A percentile compares a stretch with the other conserved stretches of the same genome.
phyloP scores from a whole-genome alignment of 2,329 filamentous ascomycete species.

The Trichoderma harzianum region DNA sequence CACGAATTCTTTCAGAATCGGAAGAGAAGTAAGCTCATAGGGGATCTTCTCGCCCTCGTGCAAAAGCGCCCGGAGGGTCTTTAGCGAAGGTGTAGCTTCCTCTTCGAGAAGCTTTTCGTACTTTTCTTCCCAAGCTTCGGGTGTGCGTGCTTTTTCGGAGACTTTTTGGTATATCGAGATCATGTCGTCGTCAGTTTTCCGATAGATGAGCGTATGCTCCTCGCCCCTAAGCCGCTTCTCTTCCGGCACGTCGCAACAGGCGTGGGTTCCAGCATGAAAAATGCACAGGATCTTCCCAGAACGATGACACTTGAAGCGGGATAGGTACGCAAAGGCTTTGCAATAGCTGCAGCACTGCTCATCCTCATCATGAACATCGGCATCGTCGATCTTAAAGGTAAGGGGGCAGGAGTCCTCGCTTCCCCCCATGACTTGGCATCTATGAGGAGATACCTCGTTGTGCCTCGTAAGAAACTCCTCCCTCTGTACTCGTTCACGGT shows the following conservation, averaged over 20 bases:
- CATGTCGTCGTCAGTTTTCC: slow-evolving; percentile 71
- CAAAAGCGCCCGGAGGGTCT: slow-evolving; percentile 76
- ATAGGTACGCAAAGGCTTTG: slow-evolving; percentile 88
- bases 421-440: slow-evolving; percentile 45
- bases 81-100: slow-evolving; percentile 79
- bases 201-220: slow-evolving; percentile 73
- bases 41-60: slow-evolving; percentile 96
- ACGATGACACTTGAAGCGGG: slow-evolving; percentile 80
- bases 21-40: slow-evolving; percentile 78
- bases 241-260: slow-evolving; percentile 72
- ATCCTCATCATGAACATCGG: slow-evolving; percentile 82
- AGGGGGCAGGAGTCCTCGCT: slow-evolving; percentile 55
- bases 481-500: slow-evolving; percentile 68
- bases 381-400: slow-evolving; percentile 62
- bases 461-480: slow-evolving; percentile 66
- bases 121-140: slow-evolving; percentile 88
- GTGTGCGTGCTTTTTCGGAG: slow-evolving; percentile 78
- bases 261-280: slow-evolving; percentile 71
- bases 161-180: slow-evolving; percentile 68
- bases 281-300: slow-evolving; percentile 81
- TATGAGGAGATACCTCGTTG: slow-evolving; percentile 50
- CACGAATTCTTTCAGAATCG: slow-evolving; percentile 82
- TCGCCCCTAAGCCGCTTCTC: slow-evolving; percentile 64
- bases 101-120: slow-evolving; percentile 81
- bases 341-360: slow-evolving; percentile 92